Base-by-base conservation (phyloP, 78 protist species). In the Corallochytrium limacisporum region DNA sequence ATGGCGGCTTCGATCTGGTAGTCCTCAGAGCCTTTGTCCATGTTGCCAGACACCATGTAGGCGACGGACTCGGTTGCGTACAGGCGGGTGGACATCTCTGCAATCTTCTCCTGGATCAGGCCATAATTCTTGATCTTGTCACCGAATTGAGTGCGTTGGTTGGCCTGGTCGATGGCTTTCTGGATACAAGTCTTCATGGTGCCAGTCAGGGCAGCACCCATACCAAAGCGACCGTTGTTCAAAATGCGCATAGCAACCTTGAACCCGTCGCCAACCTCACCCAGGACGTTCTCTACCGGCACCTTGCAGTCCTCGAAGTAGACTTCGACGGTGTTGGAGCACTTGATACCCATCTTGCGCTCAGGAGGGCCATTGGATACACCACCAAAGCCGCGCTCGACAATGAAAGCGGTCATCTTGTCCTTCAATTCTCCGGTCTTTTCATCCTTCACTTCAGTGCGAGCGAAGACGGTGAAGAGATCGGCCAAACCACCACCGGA, bases 141-240 rank as follows among this genome's bases (percentile, higher is more conserved):
- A 9, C 70, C 70, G 15, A 63, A 63, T 46, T 63, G 70, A 33
- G 2, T 46, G 47, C 70, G 70, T 16, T 0, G 13, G 20, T 13
- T 13, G 22, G 57, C 59, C 22, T 63, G 59, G 57, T 43, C 69
- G 42, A 16, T 13, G 9, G 55, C 39, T 55, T 33, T 13, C 31
- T 15, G 39, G 3, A 56, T 1, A 7, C 33, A 44, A 16, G 3
- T 2, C 62, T 36, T 37, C 1, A 33, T 7, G 13, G 4, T 6
- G 47, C 44, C 62, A n/a, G n/a, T n/a, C n/a, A n/a, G n/a, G 9
- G 38, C 62, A 2, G 62, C 62, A 7, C 62, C 44, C 12, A 66
- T 5, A 3, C 72, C 72, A 36, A 48, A 66, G 46, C 72, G 72
- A 7, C 72, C 72, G 39, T 50, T 66, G 62, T 66, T 66, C 26